Evolutionary conservation across 2,329 filamentous ascomycete species (phyloP).

Genomic region (Teratosphaeria destructans): DNA sequence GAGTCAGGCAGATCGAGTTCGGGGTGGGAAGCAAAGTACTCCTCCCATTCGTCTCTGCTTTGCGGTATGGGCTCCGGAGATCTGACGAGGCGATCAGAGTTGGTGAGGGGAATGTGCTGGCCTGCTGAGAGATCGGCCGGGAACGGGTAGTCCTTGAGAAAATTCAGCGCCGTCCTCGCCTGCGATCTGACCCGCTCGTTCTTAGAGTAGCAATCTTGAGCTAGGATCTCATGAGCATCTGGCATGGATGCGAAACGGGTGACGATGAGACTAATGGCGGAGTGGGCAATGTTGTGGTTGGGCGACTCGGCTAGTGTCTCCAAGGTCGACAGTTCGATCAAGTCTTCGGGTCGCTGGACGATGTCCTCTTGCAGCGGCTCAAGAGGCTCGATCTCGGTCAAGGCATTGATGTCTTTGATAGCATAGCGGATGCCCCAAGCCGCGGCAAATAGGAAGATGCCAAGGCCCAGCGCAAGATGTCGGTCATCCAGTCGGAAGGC

Average conservation of each 20-base stretch:
- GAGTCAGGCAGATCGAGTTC: neutral
- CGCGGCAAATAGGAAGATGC: slow-evolving; percentile 49
- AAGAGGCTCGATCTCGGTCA: slow-evolving; percentile 56
- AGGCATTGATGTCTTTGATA: slow-evolving; percentile 50
- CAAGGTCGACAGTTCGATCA: slow-evolving; percentile 32
- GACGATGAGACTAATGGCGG: slow-evolving; percentile 21
- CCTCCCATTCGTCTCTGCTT: neutral
- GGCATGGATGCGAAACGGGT: slow-evolving; percentile 12
- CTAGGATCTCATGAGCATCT: slow-evolving; percentile 8
- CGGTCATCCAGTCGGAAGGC: slow-evolving; percentile 31
- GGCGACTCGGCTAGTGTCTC: slow-evolving; percentile 29
- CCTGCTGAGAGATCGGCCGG: neutral
- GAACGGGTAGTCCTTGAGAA: slow-evolving; percentile 11
- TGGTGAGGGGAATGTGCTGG: neutral
- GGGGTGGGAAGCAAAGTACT: neutral
- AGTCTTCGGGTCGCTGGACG: neutral
- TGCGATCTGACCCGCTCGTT: slow-evolving; percentile 6
- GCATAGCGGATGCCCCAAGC: slow-evolving; percentile 47
- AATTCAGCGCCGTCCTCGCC: slow-evolving; percentile 11
- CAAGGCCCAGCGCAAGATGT: slow-evolving; percentile 38
- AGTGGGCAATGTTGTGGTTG: slow-evolving; percentile 35
- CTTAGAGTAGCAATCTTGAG: slow-evolving; percentile 7
- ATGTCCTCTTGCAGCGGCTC: slow-evolving; percentile 13
- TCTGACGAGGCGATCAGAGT: neutral
- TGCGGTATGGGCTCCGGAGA: neutral